These are phyloP conservation scores for Fusarium beomiforme DNA, from an alignment of 2,329 filamentous ascomycete species.

Conservation along the genomic window DNA sequence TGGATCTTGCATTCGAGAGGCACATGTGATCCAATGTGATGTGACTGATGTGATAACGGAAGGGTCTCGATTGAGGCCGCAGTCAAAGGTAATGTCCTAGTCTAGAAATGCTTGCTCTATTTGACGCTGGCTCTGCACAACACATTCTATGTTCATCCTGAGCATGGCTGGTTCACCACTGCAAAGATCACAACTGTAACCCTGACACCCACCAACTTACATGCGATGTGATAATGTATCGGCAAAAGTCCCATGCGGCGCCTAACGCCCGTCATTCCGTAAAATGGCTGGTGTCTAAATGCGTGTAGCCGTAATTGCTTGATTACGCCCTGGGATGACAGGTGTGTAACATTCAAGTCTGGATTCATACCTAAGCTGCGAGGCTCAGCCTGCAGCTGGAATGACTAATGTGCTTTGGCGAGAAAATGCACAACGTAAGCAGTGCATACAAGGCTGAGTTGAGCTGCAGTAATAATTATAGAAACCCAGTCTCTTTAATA, in stretches of 20 bases:
- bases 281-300: conserved; percentile 1
- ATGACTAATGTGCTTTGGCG: neutral
- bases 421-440: conserved; percentile 20
- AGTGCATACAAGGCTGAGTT: conserved; percentile 18
- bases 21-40: conserved; percentile 13
- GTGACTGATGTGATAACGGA: neutral
- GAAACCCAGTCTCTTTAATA: neutral
- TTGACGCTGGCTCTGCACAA: neutral
- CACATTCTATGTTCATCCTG: neutral
- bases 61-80: conserved; percentile 14
- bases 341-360: conserved; percentile 21
- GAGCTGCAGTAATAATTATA: conserved; percentile 4
- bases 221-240: conserved; percentile 1
- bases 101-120: neutral
- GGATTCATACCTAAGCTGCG: conserved; percentile 31
- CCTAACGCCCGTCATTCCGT: conserved; percentile 16
- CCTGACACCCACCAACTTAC: neutral
- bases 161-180: neutral
- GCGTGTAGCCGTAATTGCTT: neutral
- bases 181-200: conserved; percentile 2
- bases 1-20: conserved; percentile 24
- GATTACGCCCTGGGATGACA: conserved; percentile 1
- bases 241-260: conserved; percentile 5
- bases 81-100: neutral
- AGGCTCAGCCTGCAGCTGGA: conserved; percentile 11